Evolutionary conservation across 768 basidiomycete genomes (phyloP).

Genomic region (Cubamyces sp.): DNA sequence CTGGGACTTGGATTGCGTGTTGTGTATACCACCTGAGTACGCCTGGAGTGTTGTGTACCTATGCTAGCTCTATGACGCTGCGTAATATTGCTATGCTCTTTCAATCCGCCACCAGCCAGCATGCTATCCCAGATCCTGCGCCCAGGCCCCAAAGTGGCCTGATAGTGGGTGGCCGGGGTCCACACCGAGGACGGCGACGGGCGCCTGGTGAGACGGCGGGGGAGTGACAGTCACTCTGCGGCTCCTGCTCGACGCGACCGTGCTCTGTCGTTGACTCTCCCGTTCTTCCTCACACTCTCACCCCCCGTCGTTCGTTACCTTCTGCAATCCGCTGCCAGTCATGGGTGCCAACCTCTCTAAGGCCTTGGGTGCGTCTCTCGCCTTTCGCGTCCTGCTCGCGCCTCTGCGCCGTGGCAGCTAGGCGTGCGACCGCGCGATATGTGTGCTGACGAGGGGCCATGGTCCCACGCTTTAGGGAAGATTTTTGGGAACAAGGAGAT

Average conservation of each 20-base stretch:
- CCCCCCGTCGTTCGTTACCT: constrained; percentile 67
- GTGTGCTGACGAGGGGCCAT: constrained; percentile 9
- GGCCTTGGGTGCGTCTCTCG: constrained; percentile 60
- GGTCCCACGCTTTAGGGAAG: constrained; percentile 58
- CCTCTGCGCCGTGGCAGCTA: not conserved
- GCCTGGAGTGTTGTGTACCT: constrained; percentile 16
- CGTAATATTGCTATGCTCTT: not conserved
- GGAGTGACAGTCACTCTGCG: not conserved
- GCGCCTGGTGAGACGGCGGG: not conserved
- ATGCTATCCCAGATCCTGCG: not conserved
- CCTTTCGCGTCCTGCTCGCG: not conserved
- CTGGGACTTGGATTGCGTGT: not conserved
- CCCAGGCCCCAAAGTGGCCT: constrained; percentile 7
- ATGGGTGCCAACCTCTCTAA: constrained; percentile 92
- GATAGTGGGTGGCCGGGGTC: constrained; percentile 11
- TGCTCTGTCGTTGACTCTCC: constrained; percentile 25
- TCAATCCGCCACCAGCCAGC: not conserved
- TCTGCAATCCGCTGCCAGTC: constrained; percentile 38
- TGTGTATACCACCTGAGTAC: constrained; percentile 20
- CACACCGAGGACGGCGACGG: constrained; percentile 4
- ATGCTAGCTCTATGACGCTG: constrained; percentile 13
- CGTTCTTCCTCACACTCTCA: constrained; percentile 33
- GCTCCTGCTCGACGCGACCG: constrained; percentile 12
- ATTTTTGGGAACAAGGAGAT: constrained; percentile 99
- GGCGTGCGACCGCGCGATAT: constrained; percentile 10